phyloP scores from a whole-genome alignment of 2,329 filamentous ascomycete species.

The Dactylonectria macrodidyma region DNA sequence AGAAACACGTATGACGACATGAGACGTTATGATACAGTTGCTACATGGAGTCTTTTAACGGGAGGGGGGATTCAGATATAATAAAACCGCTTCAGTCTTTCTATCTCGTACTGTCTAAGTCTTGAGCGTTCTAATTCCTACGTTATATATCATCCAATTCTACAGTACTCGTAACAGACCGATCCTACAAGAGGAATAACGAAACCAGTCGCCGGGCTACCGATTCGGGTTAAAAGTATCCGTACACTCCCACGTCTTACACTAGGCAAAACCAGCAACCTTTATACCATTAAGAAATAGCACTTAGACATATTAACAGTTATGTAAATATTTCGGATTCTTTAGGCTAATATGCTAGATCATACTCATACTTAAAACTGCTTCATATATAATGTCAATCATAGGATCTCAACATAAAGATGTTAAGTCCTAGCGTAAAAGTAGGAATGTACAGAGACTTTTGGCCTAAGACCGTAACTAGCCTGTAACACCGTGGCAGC shows the following conservation, averaged over 20 bases:
- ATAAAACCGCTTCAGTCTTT: constrained; percentile 8
- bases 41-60: constrained; percentile 17
- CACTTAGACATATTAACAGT: no score
- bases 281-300: no score
- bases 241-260: no score
- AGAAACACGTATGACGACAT: constrained; percentile 12
- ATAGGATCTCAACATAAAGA: no score
- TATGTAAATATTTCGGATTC: no score
- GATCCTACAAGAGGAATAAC: constrained; percentile 1
- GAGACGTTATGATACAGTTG: constrained; percentile 23
- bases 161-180: background rate
- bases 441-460: no score
- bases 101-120: constrained; percentile 2
- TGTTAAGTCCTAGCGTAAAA: no score
- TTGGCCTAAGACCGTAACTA: background rate
- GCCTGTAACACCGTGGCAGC: constrained; percentile 20
- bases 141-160: constrained; percentile 16
- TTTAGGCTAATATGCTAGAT: no score
- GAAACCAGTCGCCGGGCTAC: constrained; percentile 1
- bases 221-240: no score
- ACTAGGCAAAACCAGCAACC: no score
- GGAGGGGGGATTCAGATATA: constrained; percentile 5
- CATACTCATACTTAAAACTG: no score
- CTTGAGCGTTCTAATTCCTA: background rate
- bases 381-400: no score